A percentile compares a stretch with the other conserved stretches of the same genome.
phyloP scores from a whole-genome alignment of 2,329 filamentous ascomycete genomes.

The Zasmidium cellare region DNA sequence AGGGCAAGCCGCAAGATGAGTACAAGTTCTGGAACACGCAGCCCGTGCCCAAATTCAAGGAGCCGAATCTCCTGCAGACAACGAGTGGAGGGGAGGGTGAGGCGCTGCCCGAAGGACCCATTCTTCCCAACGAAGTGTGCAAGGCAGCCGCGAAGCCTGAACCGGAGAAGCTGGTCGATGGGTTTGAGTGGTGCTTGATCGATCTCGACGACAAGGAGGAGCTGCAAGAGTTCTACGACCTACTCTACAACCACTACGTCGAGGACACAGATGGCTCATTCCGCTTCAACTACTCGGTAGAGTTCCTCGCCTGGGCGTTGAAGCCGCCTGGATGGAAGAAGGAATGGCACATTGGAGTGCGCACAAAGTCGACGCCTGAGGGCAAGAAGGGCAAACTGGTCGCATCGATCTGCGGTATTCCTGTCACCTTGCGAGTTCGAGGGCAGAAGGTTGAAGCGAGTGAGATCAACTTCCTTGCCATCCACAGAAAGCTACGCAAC shows the following conservation, averaged over 20 bases:
- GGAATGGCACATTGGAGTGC: conserved; percentile 93
- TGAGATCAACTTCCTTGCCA: conserved; percentile 97
- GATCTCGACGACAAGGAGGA: conserved; percentile 76
- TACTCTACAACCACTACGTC: conserved; percentile 92
- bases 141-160: conserved; percentile 54
- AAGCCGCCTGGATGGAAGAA: conserved; percentile 92
- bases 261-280: conserved; percentile 98
- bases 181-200: conserved; percentile 93
- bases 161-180: conserved; percentile 71
- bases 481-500: conserved; percentile 94
- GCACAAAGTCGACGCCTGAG: conserved; percentile 52
- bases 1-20: conserved; percentile 36
- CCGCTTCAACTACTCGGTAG: conserved; percentile 90
- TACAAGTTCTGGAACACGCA: conserved; percentile 99
- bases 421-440: conserved; percentile 78
- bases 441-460: conserved; percentile 73
- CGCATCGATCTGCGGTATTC: conserved; percentile 93
- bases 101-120: conserved; percentile 72
- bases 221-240: conserved; percentile 85
- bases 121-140: conserved; percentile 76
- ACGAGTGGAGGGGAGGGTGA: conserved; percentile 50
- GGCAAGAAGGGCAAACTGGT: conserved; percentile 82
- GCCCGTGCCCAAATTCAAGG: conserved; percentile 81
- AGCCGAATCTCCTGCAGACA: conserved; percentile 35
- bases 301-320: conserved; percentile 90